Evolutionary conservation across 441 rosid genomes (phyloP), one percentile per base, ranked within the genome.

Genomic region (Cnidoscolus chayamansa): DNA sequence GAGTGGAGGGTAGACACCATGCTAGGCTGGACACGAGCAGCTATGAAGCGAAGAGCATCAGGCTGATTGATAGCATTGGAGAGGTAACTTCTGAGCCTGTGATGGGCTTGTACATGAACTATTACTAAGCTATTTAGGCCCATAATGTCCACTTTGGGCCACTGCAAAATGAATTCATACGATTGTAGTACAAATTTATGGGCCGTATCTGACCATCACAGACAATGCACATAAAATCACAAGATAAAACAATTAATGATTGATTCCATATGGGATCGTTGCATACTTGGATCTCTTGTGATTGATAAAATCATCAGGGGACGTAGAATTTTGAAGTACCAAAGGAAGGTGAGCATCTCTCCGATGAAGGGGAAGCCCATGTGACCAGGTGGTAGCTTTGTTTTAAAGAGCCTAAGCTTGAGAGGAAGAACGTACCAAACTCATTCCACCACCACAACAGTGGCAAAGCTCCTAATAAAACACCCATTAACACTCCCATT

Each of bases 401-500:
- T 16, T 3, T 64, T 50, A 0, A 43, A 32, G 50, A 62, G 69
- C 55, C 75, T 49, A 47, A 62, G 32, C 8, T 51, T 61, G n/a
- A 75, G 63, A 0, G 83, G 84, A 7, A 35, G 1, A 0, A 73
- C 76, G 48, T 79, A 80, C 78, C 87, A 72, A 83, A 13, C 64
- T 86, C 89, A 61, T 86, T 84, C 87, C 86, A 86, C 84, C 82
- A 79, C 89, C 86, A 82, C 3, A 81, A 4, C 30, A 77, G 1
- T 2, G 80, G 87, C 66, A 82, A 19, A 10, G 50, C 67, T 71
- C 71, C 83, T 0, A 77, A 40, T 17, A 75, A 15, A 60, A 11
- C 72, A 51, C 67, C 60, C 19, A 63, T 10, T 72, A 67, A 51
- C 16, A 74, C 60, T 50, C 40, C 79, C 65, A 17, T 71, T 31